These are phyloP conservation scores for Rhipidocladum racemiflorum DNA, from an alignment of 176 grass and related monocot genomes.

Conservation along the genomic window DNA sequence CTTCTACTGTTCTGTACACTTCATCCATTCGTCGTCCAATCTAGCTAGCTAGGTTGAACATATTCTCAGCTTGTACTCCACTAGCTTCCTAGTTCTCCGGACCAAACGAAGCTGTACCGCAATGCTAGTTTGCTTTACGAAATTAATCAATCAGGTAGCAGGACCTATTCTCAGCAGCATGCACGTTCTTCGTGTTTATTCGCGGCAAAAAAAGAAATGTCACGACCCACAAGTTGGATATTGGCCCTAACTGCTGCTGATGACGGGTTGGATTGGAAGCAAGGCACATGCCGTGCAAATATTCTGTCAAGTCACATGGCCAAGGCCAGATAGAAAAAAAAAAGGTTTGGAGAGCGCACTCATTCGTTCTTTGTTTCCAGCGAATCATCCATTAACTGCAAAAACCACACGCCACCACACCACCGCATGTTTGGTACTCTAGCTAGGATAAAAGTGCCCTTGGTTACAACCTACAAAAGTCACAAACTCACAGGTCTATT, in stretches of 20 bases:
- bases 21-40: no score
- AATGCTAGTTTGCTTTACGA: neutral
- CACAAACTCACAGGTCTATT: neutral
- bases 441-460: neutral
- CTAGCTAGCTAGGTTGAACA: neutral
- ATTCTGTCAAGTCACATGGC: slow-evolving; percentile 32
- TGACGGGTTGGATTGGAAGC: neutral
- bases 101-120: neutral
- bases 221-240: no score
- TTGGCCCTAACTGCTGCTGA: no score
- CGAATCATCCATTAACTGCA: slow-evolving; percentile 30
- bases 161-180: neutral
- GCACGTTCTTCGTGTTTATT: no score
- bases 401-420: neutral
- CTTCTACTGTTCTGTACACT: no score
- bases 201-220: no score
- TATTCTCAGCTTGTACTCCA: neutral
- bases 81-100: neutral
- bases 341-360: neutral
- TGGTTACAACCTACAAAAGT: neutral
- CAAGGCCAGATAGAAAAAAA: neutral
- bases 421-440: slow-evolving; percentile 27
- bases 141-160: neutral
- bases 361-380: neutral
- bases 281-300: slow-evolving; percentile 17